These are phyloP conservation scores for Fraxinus albicans DNA, from an alignment of 305 asterid species.

Conservation along the genomic window DNA sequence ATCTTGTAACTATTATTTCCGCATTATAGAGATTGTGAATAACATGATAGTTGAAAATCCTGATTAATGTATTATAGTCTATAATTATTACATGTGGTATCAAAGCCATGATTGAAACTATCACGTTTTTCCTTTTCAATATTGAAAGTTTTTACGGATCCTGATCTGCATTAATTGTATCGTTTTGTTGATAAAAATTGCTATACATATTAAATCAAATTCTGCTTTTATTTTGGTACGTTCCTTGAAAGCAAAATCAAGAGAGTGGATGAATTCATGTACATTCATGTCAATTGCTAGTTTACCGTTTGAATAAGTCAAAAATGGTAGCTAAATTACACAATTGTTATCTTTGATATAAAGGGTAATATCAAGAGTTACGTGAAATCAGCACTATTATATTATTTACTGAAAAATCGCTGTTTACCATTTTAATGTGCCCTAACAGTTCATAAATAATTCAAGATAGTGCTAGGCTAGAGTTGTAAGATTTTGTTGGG, in stretches of 20 bases:
- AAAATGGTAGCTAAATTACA: background rate
- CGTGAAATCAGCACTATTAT: background rate
- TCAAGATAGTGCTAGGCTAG: background rate
- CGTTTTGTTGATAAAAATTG: background rate
- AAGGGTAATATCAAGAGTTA: background rate
- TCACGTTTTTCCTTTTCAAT: background rate
- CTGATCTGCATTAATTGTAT: background rate
- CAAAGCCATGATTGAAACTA: background rate
- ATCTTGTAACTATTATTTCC: background rate
- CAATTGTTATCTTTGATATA: background rate
- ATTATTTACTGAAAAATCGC: background rate
- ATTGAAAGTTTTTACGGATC: background rate
- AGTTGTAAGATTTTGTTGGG: background rate
- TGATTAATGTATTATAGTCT: background rate
- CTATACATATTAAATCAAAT: background rate
- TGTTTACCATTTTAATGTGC: background rate
- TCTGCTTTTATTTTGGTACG: background rate
- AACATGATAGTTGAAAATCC: background rate
- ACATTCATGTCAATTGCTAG: background rate
- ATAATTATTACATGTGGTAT: background rate
- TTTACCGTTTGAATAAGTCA: background rate
- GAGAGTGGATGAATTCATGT: background rate
- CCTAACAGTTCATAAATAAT: background rate
- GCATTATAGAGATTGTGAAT: background rate
- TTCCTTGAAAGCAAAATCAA: background rate